phyloP scores from a whole-genome alignment of 2,329 filamentous ascomycete genomes.

The Akanthomyces dipterigenus region DNA sequence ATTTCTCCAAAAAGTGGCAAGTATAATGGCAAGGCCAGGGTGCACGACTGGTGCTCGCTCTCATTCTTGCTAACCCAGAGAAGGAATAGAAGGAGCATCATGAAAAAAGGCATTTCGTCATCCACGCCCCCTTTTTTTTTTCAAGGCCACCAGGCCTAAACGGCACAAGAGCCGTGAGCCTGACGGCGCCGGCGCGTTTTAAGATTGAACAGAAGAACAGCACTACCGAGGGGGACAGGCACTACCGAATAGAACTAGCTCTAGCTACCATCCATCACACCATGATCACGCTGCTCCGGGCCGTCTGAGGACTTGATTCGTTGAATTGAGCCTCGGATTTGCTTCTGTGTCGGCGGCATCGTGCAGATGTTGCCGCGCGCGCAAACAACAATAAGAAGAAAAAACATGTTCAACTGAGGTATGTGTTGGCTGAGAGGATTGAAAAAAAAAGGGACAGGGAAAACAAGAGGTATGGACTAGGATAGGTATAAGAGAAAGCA shows the following conservation, averaged over 20 bases:
- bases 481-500: background rate
- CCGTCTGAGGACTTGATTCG: background rate
- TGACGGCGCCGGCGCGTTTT: background rate
- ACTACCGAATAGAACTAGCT: too few species aligned
- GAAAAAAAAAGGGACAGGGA: too few species aligned
- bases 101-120: background rate
- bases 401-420: too few species aligned
- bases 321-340: background rate
- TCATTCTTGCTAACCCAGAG: background rate
- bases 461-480: background rate
- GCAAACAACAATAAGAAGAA: background rate
- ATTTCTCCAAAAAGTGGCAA: background rate
- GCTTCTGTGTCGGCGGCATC: background rate
- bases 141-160: background rate
- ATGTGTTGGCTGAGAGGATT: too few species aligned
- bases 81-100: background rate
- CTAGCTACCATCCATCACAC: too few species aligned
- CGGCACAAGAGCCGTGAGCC: background rate
- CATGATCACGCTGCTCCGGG: too few species aligned
- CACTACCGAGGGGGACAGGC: background rate
- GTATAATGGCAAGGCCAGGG: background rate
- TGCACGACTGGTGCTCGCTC: too few species aligned
- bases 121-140: background rate
- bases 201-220: background rate
- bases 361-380: background rate